These are phyloP conservation scores for Hypomontagnella submonticulosa DNA, from an alignment of 495 filamentous ascomycete species.

Conservation along the genomic window DNA sequence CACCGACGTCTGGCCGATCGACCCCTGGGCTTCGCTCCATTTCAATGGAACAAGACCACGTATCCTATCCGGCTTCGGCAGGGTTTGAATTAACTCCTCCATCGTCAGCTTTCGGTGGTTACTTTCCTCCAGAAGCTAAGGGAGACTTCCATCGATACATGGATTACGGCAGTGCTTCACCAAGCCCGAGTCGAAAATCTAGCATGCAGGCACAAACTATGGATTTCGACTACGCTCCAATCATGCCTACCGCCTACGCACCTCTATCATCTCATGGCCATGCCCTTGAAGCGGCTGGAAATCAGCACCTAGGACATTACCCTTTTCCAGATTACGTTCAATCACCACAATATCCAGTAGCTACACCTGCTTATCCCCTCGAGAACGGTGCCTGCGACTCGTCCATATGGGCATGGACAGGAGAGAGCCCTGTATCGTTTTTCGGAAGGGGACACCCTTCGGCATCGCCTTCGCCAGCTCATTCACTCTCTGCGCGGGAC, in stretches of 20 bases:
- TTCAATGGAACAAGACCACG: constrained; percentile 42
- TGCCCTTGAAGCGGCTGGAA: constrained; percentile 13
- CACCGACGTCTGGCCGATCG: constrained; percentile 53
- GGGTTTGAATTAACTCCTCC: constrained; percentile 52
- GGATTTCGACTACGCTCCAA: constrained; percentile 36
- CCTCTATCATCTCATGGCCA: constrained; percentile 24
- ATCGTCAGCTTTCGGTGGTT: constrained; percentile 49
- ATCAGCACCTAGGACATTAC: constrained; percentile 27
- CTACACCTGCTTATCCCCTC: constrained; percentile 22
- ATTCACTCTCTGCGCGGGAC: constrained; percentile 20
- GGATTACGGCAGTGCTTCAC: constrained; percentile 38
- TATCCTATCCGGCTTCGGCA: constrained; percentile 38
- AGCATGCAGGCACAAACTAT: constrained; percentile 37
- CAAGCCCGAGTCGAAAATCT: constrained; percentile 40
- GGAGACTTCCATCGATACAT: constrained; percentile 36
- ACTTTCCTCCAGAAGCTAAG: constrained; percentile 45
- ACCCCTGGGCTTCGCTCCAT: constrained; percentile 39
- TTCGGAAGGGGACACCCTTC: constrained; percentile 34
- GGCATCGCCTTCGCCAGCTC: constrained; percentile 37
- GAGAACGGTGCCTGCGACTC: constrained; percentile 25
- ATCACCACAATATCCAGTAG: constrained; percentile 30
- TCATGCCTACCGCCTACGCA: constrained; percentile 16
- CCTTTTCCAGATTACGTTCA: constrained; percentile 33
- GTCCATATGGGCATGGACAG: constrained; percentile 39
- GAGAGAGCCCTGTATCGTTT: constrained; percentile 40